Evolutionary conservation across 768 basidiomycete genomes (phyloP), one percentile per base, ranked within the genome.

Genomic region (Trichaptum fuscoviolaceum): DNA sequence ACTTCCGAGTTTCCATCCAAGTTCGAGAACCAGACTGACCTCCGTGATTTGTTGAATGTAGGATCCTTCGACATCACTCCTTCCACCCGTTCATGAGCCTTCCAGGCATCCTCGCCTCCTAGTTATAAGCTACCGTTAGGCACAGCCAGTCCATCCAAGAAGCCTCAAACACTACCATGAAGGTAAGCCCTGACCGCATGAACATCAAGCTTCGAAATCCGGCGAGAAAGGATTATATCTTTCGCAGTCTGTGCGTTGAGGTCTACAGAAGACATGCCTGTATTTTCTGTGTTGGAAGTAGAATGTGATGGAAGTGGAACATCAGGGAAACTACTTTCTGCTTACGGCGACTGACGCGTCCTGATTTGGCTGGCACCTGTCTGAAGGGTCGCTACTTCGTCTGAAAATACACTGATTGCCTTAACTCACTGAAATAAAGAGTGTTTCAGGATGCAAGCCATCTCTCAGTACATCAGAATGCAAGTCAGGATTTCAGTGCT

Each of bases 41-140:
- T 83, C 34, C 77, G 71, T 0, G 82, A 77, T 72, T 88, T 89
- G 73, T 88, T 83, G 64, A 91, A 90, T 17, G 80, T 73, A 0
- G 84, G 81, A 65, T 91, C 90, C 8, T 76, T 76, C 36, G 82
- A 75, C 61, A 92, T 71, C 10, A 87, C 69, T 0, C 72, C 66
- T 12, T 84, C 77, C 0, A 91, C 73, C 26, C 75, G 76, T 25
- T 79, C 67, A 42, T 81, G 82, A 57, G 72, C 80, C n/a, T 81
- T 72, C 87, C 86, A 90, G 62, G 80, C 80, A 0, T 70, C 72
- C 20, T 75, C 69, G 18, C 84, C 84, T 71, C 81, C 89, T 90
- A n/a, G 24, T 17, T 7, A 61, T 24, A 4, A 3, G 24, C 9
- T 25, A 34, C 12, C 59, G 30, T 25, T 61, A 61, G 23, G 23